Base-by-base conservation (phyloP, 2,329 filamentous ascomycete species). In the Nothophoma quercina region DNA sequence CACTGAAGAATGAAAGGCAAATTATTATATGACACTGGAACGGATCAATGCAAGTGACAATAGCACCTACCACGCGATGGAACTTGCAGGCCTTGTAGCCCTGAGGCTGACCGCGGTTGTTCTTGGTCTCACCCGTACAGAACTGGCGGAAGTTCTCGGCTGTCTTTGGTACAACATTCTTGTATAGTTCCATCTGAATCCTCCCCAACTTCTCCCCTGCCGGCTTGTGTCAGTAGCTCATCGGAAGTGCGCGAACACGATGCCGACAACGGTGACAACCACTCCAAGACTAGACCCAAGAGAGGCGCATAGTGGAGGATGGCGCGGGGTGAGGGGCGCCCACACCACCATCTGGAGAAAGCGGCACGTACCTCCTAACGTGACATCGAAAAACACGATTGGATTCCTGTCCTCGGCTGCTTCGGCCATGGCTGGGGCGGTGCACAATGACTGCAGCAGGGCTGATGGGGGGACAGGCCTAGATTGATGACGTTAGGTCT, bases 111-210 rank as follows among this genome's bases (percentile, higher is more conserved):
- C 91, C 91, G 8, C 86, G 83, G 42, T 84, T 75, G 70, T 90
- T 90, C 78, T 92, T 96, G 62, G 84, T 87, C 80, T 98, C 93
- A 65, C 95, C 95, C 0, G 93, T 98, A 78, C 93, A 97, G 78
- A 96, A 96, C 71, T 96, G 91, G 38, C 93, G 90, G 75, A 99
- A 98, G 80, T 98, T 98, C 76, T 98, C 95, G 23, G 92, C 91
- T 7, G 95, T 98, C 67, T 88, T 88, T 59, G 93, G 92, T 0
- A 91, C 89, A 18, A 89, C 81, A 76, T 96, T 84, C 56, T 88
- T 86, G 81, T 95, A 97, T 56, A 99, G 85, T 77, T 97, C 70
- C 59, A 73, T 72, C 60, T 73, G 71, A 53, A 73, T 72, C 40
- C 71, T 64, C 8, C 71, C 71, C 40, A 73, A 52, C 56, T 70